Conservation (phyloP, 2,329 filamentous ascomycete species). For the Trichoderma brevicompactum region DNA sequence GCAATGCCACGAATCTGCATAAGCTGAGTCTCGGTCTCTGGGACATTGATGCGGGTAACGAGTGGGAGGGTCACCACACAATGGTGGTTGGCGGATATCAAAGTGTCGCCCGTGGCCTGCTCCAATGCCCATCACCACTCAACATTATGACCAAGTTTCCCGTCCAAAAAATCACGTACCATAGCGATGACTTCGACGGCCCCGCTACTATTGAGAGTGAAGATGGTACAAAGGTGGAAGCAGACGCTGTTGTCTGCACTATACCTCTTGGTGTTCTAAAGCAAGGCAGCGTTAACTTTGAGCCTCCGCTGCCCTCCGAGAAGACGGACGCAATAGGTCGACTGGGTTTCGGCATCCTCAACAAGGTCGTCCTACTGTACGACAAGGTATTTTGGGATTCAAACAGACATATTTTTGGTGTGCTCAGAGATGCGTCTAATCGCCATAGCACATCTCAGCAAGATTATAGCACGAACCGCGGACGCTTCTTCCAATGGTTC, state of each 20-base stretch:
- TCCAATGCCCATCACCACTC: constrained; percentile 74
- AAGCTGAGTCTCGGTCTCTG: constrained; percentile 87
- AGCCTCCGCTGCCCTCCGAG: constrained; percentile 87
- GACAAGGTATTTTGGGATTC: constrained; percentile 89
- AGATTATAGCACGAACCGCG: constrained; percentile 77
- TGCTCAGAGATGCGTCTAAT: constrained; percentile 74
- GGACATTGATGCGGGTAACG: constrained; percentile 97
- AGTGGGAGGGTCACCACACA: constrained; percentile 93
- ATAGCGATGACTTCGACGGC: constrained; percentile 51
- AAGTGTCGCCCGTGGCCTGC: constrained; percentile 84
- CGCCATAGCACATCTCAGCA: constrained; percentile 74
- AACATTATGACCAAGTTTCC: constrained; percentile 74
- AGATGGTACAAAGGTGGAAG: constrained; percentile 75
- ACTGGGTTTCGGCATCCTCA: constrained; percentile 90
- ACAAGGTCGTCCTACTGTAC: constrained; percentile 94
- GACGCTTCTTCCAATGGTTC: constrained; percentile 98
- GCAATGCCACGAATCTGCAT: constrained; percentile 87
- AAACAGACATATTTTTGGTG: constrained; percentile 88
- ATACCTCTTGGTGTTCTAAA: constrained; percentile 92
- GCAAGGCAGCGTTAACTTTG: constrained; percentile 77
- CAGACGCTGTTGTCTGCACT: constrained; percentile 90
- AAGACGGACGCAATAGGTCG: constrained; percentile 80
- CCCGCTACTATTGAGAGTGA: constrained; percentile 72
- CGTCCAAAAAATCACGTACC: constrained; percentile 73
- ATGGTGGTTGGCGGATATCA: constrained; percentile 95